A percentile compares a stretch with the other conserved stretches of the same genome.
phyloP scores from a whole-genome alignment of 768 basidiomycete species.

The Russula compacta region DNA sequence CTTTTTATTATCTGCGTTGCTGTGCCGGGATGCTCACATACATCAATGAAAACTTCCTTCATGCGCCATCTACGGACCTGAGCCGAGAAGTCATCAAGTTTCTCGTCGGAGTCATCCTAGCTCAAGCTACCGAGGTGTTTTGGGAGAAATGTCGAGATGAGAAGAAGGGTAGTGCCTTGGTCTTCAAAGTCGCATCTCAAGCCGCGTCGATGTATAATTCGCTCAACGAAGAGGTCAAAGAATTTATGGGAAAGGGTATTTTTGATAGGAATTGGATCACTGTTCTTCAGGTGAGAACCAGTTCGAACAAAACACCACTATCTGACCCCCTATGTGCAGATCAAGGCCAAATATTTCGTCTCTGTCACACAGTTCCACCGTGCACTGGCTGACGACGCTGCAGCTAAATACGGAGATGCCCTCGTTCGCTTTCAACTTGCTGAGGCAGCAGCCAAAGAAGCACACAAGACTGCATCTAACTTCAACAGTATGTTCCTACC shows the following conservation, averaged over 20 bases:
- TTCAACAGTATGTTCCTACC: conserved; percentile 67
- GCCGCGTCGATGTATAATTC: conserved; percentile 72
- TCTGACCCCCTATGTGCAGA: conserved; percentile 35
- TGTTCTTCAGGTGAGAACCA: conserved; percentile 57
- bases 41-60: conserved; percentile 98
- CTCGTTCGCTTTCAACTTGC: conserved; percentile 72
- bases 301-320: not conserved
- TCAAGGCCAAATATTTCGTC: conserved; percentile 85
- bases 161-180: conserved; percentile 73
- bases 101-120: conserved; percentile 76
- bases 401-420: conserved; percentile 78
- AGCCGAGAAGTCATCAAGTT: conserved; percentile 93
- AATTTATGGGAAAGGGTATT: conserved; percentile 93
- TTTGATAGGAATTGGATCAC: conserved; percentile 93
- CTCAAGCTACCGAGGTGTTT: conserved; percentile 94
- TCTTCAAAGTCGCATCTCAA: conserved; percentile 79
- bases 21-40: conserved; percentile 96
- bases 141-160: conserved; percentile 91
- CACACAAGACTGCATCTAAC: conserved; percentile 53
- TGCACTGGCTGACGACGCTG: conserved; percentile 62
- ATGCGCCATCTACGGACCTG: conserved; percentile 93
- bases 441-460: conserved; percentile 77
- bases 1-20: conserved; percentile 85
- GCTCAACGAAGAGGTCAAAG: conserved; percentile 87
- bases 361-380: conserved; percentile 86